Percentiles rank a stretch among this genome's conserved stretches.
These are phyloP conservation scores for Gaertneriomyces sp. DNA, from an alignment of 192 early-diverging fungal genomes.

Conservation along the genomic window DNA sequence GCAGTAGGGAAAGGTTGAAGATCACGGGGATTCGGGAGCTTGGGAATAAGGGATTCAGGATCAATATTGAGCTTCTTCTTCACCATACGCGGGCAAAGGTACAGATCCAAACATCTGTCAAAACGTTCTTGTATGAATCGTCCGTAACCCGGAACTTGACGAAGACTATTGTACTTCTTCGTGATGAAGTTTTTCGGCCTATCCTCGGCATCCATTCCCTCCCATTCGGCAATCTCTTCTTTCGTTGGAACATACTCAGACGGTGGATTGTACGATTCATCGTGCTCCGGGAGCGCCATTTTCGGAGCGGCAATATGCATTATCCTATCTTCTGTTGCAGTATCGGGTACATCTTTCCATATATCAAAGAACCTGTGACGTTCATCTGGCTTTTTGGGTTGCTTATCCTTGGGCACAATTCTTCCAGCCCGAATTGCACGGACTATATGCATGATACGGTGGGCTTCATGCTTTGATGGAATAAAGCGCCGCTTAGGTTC, in stretches of 20 bases:
- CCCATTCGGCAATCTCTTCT: conserved; percentile 78
- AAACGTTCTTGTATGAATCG: conserved; percentile 93
- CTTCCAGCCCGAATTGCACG: conserved; percentile 88
- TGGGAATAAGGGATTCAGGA: conserved; percentile 89
- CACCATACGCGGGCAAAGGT: conserved; percentile 85
- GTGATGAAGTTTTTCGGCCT: conserved; percentile 63
- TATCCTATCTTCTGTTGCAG: conserved; percentile 55
- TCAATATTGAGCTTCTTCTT: conserved; percentile 86
- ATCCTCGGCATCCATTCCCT: conserved; percentile 72
- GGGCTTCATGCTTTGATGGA: conserved; percentile 92
- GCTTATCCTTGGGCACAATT: conserved; percentile 62
- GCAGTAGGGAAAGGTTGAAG: conserved; percentile 89
- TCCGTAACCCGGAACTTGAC: conserved; percentile 82
- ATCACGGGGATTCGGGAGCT: conserved; percentile 91
- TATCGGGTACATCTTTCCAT: conserved; percentile 59
- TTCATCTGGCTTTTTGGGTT: conserved; percentile 19
- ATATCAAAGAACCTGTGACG: conserved; percentile 71
- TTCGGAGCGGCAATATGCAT: conserved; percentile 90
- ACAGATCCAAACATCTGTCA: conserved; percentile 93
- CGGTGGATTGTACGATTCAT: conserved; percentile 97
- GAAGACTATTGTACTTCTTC: conserved; percentile 67
- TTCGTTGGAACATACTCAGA: conserved; percentile 84
- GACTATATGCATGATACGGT: conserved; percentile 95
- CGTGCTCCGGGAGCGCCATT: conserved; percentile 78
- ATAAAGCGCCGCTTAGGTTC: conserved; percentile 94